These are phyloP conservation scores for Urochloa ruziziensis DNA, from an alignment of 176 grass and related monocot genomes.

Conservation along the genomic window DNA sequence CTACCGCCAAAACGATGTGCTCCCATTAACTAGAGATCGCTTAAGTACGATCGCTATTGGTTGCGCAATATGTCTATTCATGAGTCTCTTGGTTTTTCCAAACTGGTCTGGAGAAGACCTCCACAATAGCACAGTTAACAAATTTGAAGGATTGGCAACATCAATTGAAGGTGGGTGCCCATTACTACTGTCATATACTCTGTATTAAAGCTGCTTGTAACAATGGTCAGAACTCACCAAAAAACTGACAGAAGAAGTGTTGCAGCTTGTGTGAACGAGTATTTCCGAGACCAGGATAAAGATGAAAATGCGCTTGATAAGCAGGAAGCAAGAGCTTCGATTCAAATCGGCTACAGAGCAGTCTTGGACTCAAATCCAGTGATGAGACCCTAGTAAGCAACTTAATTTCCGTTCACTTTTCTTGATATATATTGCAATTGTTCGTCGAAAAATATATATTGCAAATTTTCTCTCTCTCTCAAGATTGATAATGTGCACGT, in stretches of 20 bases:
- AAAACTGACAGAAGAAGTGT: constrained; percentile 26
- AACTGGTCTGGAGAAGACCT: constrained; percentile 97
- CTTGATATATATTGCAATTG: not conserved
- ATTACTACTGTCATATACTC: not conserved
- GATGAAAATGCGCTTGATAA: constrained; percentile 37
- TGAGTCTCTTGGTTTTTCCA: constrained; percentile 79
- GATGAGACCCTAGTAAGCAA: constrained; percentile 79
- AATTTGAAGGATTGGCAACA: constrained; percentile 78
- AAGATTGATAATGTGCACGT: not conserved
- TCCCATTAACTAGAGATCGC: constrained; percentile 68
- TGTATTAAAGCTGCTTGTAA: not conserved
- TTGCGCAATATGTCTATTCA: constrained; percentile 82
- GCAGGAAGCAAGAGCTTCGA: constrained; percentile 52
- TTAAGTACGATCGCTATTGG: constrained; percentile 80
- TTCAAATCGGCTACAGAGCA: constrained; percentile 57
- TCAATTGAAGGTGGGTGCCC: constrained; percentile 74
- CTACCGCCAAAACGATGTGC: constrained; percentile 65
- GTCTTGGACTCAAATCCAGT: constrained; percentile 87
- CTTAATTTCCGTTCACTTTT: not conserved
- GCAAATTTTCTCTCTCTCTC: not conserved
- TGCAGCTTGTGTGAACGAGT: constrained; percentile 78
- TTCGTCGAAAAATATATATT: not conserved
- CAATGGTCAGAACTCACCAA: not conserved
- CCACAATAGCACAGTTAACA: constrained; percentile 61
- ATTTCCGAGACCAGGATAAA: constrained; percentile 61